Conservation (phyloP, 768 basidiomycete species). For the Boletus bicolor region DNA sequence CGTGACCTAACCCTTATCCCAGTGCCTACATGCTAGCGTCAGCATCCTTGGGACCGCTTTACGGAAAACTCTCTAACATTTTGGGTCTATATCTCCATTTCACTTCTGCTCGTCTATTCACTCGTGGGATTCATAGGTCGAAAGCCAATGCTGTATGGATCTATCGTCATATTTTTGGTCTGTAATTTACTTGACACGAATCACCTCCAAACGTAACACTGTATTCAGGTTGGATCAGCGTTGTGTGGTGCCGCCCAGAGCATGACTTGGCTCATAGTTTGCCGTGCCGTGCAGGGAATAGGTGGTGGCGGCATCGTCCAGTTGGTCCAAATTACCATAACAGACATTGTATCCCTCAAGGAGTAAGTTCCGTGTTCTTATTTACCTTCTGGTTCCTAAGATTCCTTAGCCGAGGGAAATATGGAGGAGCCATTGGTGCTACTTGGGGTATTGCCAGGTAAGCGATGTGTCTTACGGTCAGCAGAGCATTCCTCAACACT, state of each 20-base stretch:
- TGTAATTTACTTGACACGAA: constrained; percentile 2
- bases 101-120: neutral
- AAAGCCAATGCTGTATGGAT: constrained; percentile 36
- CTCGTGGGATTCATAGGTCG: constrained; percentile 25
- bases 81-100: constrained; percentile 24
- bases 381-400: neutral
- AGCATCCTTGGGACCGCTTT: constrained; percentile 40
- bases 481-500: neutral
- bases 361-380: constrained; percentile 24
- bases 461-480: neutral
- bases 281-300: constrained; percentile 42
- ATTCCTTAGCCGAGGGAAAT: constrained; percentile 36
- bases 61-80: constrained; percentile 48
- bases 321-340: constrained; percentile 36
- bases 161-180: constrained; percentile 38
- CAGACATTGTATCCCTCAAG: constrained; percentile 37
- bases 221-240: constrained; percentile 34
- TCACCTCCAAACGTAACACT: neutral
- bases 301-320: constrained; percentile 41
- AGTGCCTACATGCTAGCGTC: constrained; percentile 49
- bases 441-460: constrained; percentile 42
- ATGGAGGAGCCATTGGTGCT: constrained; percentile 36
- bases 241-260: constrained; percentile 44
- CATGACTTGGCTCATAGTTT: constrained; percentile 41
- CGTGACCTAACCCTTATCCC: neutral